phyloP scores from a whole-genome alignment of 2,329 filamentous ascomycete species.

The Botrytis byssoidea region DNA sequence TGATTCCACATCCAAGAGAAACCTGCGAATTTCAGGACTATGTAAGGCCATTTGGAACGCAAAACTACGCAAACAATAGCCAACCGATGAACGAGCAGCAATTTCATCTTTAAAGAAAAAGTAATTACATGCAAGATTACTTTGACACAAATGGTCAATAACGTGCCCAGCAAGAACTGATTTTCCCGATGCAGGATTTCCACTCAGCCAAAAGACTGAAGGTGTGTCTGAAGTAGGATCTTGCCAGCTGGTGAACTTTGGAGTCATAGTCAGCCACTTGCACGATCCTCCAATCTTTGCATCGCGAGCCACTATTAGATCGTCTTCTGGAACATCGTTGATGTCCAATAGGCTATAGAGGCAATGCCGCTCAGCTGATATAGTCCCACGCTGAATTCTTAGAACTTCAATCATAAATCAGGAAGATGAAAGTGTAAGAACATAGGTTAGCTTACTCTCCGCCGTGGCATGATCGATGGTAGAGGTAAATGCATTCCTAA shows the following conservation, averaged over 20 bases:
- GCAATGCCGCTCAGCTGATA: background rate
- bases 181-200: background rate
- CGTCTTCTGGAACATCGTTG: background rate
- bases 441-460: background rate
- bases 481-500: conserved; percentile 23
- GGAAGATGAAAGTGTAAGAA: background rate
- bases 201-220: background rate
- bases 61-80: background rate
- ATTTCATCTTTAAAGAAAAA: conserved; percentile 25
- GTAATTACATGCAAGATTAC: background rate
- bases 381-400: background rate
- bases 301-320: background rate
- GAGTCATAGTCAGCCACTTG: conserved; percentile 27
- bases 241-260: conserved; percentile 37
- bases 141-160: background rate
- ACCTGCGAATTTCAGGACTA: background rate
- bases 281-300: background rate
- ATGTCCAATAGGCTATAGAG: background rate
- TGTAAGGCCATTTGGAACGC: background rate
- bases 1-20: background rate
- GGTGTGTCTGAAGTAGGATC: background rate
- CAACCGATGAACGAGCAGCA: background rate
- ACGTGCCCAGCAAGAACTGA: background rate
- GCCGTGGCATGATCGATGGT: conserved; percentile 32
- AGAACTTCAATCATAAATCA: background rate